Conservation (phyloP, 768 basidiomycete genomes). For the Lactarius hatsudake region DNA sequence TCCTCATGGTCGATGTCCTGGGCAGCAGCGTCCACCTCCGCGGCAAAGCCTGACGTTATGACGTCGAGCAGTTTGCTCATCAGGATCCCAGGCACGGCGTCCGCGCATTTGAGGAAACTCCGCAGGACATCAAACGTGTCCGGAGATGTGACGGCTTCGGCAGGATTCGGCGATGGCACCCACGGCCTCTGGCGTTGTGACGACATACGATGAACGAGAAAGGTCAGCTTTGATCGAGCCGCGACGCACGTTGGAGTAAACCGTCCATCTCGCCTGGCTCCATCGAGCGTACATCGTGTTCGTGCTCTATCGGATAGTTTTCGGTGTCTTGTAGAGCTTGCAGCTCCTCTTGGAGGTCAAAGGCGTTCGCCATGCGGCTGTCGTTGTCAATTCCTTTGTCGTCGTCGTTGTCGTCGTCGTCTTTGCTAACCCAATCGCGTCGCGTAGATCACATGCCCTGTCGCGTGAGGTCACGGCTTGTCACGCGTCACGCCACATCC, state of each 20-base stretch:
- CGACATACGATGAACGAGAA: slow-evolving; percentile 7
- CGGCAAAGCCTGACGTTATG: slow-evolving; percentile 68
- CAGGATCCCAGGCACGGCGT: slow-evolving; percentile 55
- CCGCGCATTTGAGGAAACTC: slow-evolving; percentile 74
- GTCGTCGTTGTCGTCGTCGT: neutral
- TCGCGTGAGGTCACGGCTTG: slow-evolving; percentile 13
- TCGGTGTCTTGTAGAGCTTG: slow-evolving; percentile 58
- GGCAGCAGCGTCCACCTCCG: slow-evolving; percentile 69
- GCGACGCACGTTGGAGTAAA: slow-evolving; percentile 55
- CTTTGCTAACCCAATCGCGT: neutral
- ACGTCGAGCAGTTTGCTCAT: slow-evolving; percentile 90
- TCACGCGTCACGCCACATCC: slow-evolving; percentile 1
- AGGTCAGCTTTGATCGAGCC: slow-evolving; percentile 7
- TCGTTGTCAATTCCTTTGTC: neutral
- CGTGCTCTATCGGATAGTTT: slow-evolving; percentile 64
- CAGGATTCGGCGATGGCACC: slow-evolving; percentile 73
- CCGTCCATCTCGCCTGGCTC: slow-evolving; percentile 43
- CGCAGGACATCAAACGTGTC: slow-evolving; percentile 81
- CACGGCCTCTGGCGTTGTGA: slow-evolving; percentile 57
- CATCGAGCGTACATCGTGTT: slow-evolving; percentile 59
- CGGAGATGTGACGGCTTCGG: slow-evolving; percentile 64
- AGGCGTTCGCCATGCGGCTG: slow-evolving; percentile 36
- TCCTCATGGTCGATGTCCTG: slow-evolving; percentile 70
- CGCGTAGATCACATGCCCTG: slow-evolving; percentile 13
- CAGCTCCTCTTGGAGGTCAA: slow-evolving; percentile 80